A percentile compares a stretch with the other conserved stretches of the same genome.
Evolutionary conservation across 1,284 basidiomycete genomes (phyloP).

Genomic region (Porodaedalea pini): DNA sequence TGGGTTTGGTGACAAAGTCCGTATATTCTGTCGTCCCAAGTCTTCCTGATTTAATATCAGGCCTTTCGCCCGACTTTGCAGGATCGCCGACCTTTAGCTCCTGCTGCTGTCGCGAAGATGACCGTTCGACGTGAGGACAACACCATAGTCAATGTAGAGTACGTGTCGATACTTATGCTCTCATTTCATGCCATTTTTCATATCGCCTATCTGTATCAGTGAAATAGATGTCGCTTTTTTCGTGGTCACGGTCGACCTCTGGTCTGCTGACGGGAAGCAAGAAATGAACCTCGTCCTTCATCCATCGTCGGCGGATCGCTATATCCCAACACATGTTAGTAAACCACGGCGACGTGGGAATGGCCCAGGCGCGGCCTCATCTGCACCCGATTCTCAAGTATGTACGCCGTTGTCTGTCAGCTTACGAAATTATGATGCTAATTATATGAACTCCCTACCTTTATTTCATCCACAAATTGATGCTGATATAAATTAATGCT

Average conservation of each 20-base stretch:
- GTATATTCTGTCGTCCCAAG: slow-evolving; percentile 22
- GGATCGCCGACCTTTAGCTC: slow-evolving; percentile 88
- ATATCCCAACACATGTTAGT: slow-evolving; percentile 49
- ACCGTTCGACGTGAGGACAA: slow-evolving; percentile 66
- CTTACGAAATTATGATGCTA: neutral
- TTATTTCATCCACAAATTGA: no score
- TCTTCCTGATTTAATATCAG: slow-evolving; percentile 15
- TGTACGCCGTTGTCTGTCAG: neutral
- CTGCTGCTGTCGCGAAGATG: slow-evolving; percentile 84
- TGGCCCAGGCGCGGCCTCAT: slow-evolving; percentile 3
- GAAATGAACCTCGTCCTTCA: slow-evolving; percentile 87
- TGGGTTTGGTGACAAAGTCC: slow-evolving; percentile 90
- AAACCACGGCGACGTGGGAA: slow-evolving; percentile 50
- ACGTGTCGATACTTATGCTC: slow-evolving; percentile 31
- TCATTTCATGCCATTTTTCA: slow-evolving; percentile 22
- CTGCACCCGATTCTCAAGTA: slow-evolving; percentile 16
- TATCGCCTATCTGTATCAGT: slow-evolving; percentile 40
- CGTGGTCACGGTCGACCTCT: slow-evolving; percentile 83
- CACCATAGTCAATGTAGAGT: slow-evolving; percentile 74
- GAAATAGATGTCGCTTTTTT: slow-evolving; percentile 84
- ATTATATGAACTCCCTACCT: neutral
- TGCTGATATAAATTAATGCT: no score
- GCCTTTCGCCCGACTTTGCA: slow-evolving; percentile 32
- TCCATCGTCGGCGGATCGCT: slow-evolving; percentile 73
- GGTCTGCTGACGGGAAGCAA: slow-evolving; percentile 75